Percentiles rank a stretch among this genome's conserved stretches.
These are phyloP conservation scores for Epichloe festucae DNA, from an alignment of 2,329 filamentous ascomycete genomes.

Conservation along the genomic window DNA sequence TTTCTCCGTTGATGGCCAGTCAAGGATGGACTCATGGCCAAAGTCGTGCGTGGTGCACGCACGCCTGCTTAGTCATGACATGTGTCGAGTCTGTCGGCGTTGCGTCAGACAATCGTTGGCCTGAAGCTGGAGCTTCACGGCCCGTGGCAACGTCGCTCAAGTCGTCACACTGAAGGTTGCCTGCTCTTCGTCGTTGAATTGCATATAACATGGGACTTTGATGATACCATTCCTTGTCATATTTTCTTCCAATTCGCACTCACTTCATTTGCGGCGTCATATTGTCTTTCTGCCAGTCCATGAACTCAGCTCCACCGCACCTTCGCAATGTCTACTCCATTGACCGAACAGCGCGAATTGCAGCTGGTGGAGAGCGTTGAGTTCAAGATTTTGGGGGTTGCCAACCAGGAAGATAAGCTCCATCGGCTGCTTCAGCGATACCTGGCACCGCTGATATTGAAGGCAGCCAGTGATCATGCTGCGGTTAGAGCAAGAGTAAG, in stretches of 20 bases:
- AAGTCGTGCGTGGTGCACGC: neutral
- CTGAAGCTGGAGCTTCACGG: neutral
- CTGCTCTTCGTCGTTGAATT: neutral
- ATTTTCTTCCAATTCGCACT: neutral
- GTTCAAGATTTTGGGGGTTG: conserved; percentile 63
- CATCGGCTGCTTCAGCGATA: conserved; percentile 66
- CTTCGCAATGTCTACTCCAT: conserved; percentile 22
- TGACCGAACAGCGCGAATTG: conserved; percentile 58
- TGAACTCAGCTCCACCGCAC: neutral
- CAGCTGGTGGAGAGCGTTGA: conserved; percentile 76
- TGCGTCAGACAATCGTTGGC: conserved; percentile 1
- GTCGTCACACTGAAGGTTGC: neutral
- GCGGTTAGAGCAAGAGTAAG: conserved; percentile 65
- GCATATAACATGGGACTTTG: neutral
- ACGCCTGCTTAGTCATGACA: conserved; percentile 2
- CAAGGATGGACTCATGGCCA: neutral
- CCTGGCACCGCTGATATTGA: conserved; percentile 69
- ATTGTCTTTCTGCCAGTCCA: neutral
- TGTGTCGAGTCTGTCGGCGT: neutral
- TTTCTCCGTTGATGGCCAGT: neutral
- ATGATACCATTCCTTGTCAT: neutral
- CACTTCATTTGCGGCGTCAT: neutral
- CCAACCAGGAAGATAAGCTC: conserved; percentile 74
- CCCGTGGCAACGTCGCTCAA: neutral
- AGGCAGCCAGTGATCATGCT: conserved; percentile 68